Conservation (phyloP, 164 flowering plant species). For the Echeveria elegans region DNA sequence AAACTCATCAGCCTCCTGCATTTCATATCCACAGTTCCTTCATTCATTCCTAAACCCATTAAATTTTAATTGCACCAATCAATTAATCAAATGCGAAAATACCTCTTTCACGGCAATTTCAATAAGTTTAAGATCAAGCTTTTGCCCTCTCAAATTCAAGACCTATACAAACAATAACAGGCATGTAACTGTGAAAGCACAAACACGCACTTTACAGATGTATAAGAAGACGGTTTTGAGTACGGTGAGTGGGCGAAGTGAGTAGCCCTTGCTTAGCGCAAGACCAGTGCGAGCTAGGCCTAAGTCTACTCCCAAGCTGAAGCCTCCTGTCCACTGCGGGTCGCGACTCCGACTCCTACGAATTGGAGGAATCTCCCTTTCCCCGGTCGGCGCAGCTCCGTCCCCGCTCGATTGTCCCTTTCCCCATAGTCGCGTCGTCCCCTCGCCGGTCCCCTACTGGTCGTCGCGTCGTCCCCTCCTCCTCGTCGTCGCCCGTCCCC, state of each 20-base stretch:
- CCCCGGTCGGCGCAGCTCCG: too few relatives aligned
- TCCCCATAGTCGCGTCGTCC: too few relatives aligned
- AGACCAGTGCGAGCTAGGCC: constrained; percentile 81
- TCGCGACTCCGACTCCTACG: constrained; percentile 48
- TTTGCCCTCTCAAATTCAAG: constrained; percentile 60
- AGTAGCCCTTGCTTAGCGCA: constrained; percentile 84
- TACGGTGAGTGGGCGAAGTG: constrained; percentile 74
- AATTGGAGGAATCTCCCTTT: constrained; percentile 57
- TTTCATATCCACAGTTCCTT: neutral
- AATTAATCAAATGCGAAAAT: neutral
- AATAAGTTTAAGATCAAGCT: constrained; percentile 65
- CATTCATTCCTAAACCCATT: neutral
- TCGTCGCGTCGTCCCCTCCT: too few relatives aligned
- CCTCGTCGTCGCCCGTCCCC: too few relatives aligned
- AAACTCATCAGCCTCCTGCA: constrained; percentile 83
- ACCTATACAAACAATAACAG: too few relatives aligned
- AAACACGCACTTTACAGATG: neutral
- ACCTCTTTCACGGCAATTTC: constrained; percentile 74
- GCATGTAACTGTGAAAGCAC: neutral
- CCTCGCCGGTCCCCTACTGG: too few relatives aligned
- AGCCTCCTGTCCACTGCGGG: constrained; percentile 59
- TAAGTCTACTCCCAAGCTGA: constrained; percentile 78
- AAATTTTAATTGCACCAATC: too few relatives aligned
- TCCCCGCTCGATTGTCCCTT: too few relatives aligned
- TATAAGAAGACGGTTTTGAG: neutral